Evolutionary conservation across 75 land plant genomes (phyloP), one percentile per base, ranked within the genome.

Genomic region (Selaginella moellendorffii): DNA sequence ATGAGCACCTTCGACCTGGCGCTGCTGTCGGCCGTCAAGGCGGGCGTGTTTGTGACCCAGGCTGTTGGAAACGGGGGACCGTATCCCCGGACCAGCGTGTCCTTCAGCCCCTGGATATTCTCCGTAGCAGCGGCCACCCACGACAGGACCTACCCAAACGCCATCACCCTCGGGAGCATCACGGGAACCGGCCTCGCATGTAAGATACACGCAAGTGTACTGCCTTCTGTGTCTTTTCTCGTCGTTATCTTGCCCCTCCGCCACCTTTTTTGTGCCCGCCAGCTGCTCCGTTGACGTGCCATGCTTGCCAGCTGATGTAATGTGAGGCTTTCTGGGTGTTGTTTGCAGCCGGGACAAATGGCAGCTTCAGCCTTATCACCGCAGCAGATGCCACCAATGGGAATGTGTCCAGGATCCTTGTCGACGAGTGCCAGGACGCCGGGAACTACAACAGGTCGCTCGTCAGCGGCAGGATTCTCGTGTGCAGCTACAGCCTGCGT

Each of bases 371-470:
- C 46, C 46, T 36, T 14, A 36, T 36, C 46, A 36, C 46, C 14
- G 46, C 46, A 36, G 5, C 46, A 36, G 46, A 36, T 14, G 46
- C 46, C 5, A 5, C 14, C 14, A 36, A 14, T 36, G 46, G 46
- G 46, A 36, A 36, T 14, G 14, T 5, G 14, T 5, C 10, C 46
- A 36, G 46, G 14, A 5, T 5, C 14, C 10, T 14, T 14, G 5
- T 5, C 14, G 46, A 77, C 29, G 98, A 92, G 63, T 92, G 98
- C 79, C 98, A 92, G 75, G 86, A 92, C 62, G 64, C 95, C 2
- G 69, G 69, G 58, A 51, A 18, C 36, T 70, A 84, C 36, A 31
- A 81, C 29, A 64, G 26, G 24, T 69, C 69, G 21, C 0, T 83
- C 26, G 68, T 92, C 28, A 31, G 77, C 76, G 98, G 96, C 36